Evolutionary conservation across 148 eudicot genomes (phyloP), one percentile per base, ranked within the genome.

Genomic region (Amaranthus hypochondriacus): DNA sequence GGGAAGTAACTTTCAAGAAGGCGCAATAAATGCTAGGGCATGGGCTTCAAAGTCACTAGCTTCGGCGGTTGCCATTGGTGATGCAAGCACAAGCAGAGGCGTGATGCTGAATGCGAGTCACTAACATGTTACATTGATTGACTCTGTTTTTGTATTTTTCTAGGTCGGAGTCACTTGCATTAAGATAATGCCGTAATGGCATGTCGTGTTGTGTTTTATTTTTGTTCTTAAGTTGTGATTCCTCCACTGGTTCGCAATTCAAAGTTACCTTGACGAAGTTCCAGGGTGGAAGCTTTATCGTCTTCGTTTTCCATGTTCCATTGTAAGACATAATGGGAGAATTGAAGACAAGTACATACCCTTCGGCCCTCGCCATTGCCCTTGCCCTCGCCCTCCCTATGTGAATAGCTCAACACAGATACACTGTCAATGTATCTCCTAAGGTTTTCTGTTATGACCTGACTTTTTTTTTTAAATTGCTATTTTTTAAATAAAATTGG

Each of bases 31-130:
- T 67, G 97, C 97, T 0, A 84, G 87, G 73, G 96, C 88, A 14
- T 93, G 97, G 97, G 98, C 97, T 68, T 91, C 98, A 0, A 91
- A 93, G 78, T 93, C 98, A 5, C 79, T 88, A 54, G 98, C 97
- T 69, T 85, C 95, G 11, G 87, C 87, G 4, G 97, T 94, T 75
- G 83, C 95, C 11, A 83, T 94, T 67, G 92, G 92, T 56, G 98
- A 93, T 73, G 85, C 92, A 43, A 85, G 88, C 62, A 76, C 86
- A 46, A 86, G 91, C 83, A 77, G 93, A 60, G 83, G 73, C 58
- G 76, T 46, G 49, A 63, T 84, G 73, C 75, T 77, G 73, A 75
- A 82, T 76, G 76, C 73, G 10, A 75, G 70, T 68, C 79, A 80
- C 21, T 80, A 67, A 66, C 70, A 4, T 66, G 63, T 56, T 75